Percentiles rank a stretch among this genome's conserved stretches.
Evolutionary conservation across 345 rosid species (phyloP).

Genomic region (Xanthoceras sorbifolium): DNA sequence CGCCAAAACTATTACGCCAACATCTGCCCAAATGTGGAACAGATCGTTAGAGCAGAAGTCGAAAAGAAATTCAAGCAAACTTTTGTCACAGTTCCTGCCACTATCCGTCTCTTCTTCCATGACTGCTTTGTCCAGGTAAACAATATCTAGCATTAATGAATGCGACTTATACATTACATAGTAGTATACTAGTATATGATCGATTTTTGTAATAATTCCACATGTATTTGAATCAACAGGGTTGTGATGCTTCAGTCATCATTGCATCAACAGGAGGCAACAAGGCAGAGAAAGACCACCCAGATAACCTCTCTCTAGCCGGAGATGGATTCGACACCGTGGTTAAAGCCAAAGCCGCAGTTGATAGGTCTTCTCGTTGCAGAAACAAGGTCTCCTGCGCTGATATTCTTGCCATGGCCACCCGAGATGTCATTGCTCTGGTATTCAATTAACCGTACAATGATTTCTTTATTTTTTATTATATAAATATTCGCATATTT

Average conservation of each 20-base stretch:
- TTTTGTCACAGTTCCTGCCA: conserved; percentile 71
- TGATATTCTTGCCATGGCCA: conserved; percentile 81
- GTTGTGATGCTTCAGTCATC: conserved; percentile 80
- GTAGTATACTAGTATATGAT: too few species aligned
- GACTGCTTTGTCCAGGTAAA: conserved; percentile 76
- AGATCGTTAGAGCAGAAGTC: conserved; percentile 54
- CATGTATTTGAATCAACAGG: conserved; percentile 33
- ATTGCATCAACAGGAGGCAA: conserved; percentile 52
- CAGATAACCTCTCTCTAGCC: conserved; percentile 75
- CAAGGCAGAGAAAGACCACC: conserved; percentile 83
- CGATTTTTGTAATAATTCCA: not conserved
- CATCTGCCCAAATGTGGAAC: conserved; percentile 69
- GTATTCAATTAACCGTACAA: conserved; percentile 28
- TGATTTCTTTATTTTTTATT: not conserved
- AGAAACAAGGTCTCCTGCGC: conserved; percentile 78
- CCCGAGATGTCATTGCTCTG: conserved; percentile 68
- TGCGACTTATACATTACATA: not conserved
- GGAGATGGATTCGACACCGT: conserved; percentile 94
- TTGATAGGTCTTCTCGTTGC: conserved; percentile 54
- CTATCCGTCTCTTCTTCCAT: conserved; percentile 89
- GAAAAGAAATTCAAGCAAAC: conserved; percentile 52
- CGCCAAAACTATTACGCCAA: conserved; percentile 48
- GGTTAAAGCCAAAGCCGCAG: conserved; percentile 72
- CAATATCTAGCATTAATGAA: not conserved
- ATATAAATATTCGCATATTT: not conserved